These are phyloP conservation scores for Blastobotrys terrestris DNA, from an alignment of 805 yeast genomes.

Conservation along the genomic window DNA sequence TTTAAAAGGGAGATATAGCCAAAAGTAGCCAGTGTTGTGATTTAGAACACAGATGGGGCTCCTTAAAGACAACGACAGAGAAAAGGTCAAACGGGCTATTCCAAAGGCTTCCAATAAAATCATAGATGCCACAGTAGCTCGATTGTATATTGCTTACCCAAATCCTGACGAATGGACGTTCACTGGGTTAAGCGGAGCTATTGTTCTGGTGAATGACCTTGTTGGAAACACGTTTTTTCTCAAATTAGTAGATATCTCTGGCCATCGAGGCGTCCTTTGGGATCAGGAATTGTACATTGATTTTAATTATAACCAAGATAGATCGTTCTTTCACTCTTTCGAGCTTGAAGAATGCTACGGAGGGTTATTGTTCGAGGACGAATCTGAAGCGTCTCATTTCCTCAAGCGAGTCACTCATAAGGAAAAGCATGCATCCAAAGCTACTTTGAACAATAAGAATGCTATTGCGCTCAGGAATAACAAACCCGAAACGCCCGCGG, in stretches of 20 bases:
- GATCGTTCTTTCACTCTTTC: slow-evolving; percentile 90
- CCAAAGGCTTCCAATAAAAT: slow-evolving; percentile 87
- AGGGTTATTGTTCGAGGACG: slow-evolving; percentile 86
- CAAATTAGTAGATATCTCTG: slow-evolving; percentile 78
- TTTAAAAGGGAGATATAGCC: too few relatives aligned
- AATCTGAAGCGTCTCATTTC: slow-evolving; percentile 81
- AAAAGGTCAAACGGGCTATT: slow-evolving; percentile 78
- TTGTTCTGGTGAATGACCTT: slow-evolving; percentile 80
- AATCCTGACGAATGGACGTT: slow-evolving; percentile 72
- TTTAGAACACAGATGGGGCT: too few relatives aligned
- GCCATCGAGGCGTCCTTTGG: slow-evolving; percentile 87
- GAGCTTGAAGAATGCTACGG: slow-evolving; percentile 86
- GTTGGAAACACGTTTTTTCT: slow-evolving; percentile 93
- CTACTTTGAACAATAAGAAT: slow-evolving; percentile 77
- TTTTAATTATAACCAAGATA: slow-evolving; percentile 86
- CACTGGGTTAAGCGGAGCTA: slow-evolving; percentile 87
- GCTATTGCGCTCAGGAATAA: slow-evolving; percentile 76
- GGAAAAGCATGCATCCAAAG: slow-evolving; percentile 80
- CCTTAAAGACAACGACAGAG: slow-evolving; percentile 58
- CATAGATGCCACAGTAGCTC: slow-evolving; percentile 83
- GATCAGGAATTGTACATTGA: slow-evolving; percentile 91
- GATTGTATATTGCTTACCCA: slow-evolving; percentile 86
- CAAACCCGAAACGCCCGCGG: slow-evolving; percentile 30
- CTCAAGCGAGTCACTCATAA: slow-evolving; percentile 67
- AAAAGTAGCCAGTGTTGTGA: too few relatives aligned